Conservation (phyloP, 179 eudicot genomes). For the Beta corolliflora region DNA sequence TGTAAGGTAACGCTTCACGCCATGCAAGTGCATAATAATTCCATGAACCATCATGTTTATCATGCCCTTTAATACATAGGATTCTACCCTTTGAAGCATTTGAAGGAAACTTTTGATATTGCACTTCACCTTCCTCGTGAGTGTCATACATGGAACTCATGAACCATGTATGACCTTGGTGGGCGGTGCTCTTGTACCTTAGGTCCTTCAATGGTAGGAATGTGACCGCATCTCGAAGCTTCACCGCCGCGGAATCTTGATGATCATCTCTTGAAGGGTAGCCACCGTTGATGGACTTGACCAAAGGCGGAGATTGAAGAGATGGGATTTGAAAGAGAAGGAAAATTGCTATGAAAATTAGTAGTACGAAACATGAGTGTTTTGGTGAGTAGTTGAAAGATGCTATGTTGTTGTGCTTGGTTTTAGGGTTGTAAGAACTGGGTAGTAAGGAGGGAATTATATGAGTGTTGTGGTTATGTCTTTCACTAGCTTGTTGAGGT, state of each 20-base stretch:
- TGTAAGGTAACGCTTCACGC: conserved; percentile 37
- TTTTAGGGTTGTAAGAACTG: conserved; percentile 29
- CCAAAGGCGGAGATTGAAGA: conserved; percentile 23
- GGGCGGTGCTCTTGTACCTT: conserved; percentile 48
- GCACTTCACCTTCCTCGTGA: conserved; percentile 65
- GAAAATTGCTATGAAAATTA: conserved; percentile 37
- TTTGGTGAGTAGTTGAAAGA: conserved; percentile 39
- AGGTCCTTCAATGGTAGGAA: conserved; percentile 81
- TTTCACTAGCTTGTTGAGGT: conserved; percentile 13
- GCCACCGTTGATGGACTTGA: background rate
- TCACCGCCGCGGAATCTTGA: conserved; percentile 18
- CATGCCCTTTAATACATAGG: conserved; percentile 67
- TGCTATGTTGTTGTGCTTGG: conserved; percentile 19
- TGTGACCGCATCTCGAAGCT: conserved; percentile 53
- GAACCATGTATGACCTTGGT: conserved; percentile 84
- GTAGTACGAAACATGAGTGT: conserved; percentile 39
- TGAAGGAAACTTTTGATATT: conserved; percentile 73
- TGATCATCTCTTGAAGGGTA: conserved; percentile 6
- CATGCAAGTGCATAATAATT: conserved; percentile 53
- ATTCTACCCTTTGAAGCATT: conserved; percentile 53
- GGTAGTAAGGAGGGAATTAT: background rate
- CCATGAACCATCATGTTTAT: conserved; percentile 69
- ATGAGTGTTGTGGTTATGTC: background rate
- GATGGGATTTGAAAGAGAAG: conserved; percentile 49
- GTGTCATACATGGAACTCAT: conserved; percentile 80